A percentile compares a stretch with the other conserved stretches of the same genome.
phyloP scores from a whole-genome alignment of 352 stramenopile species.

The Phytophthora pisi region DNA sequence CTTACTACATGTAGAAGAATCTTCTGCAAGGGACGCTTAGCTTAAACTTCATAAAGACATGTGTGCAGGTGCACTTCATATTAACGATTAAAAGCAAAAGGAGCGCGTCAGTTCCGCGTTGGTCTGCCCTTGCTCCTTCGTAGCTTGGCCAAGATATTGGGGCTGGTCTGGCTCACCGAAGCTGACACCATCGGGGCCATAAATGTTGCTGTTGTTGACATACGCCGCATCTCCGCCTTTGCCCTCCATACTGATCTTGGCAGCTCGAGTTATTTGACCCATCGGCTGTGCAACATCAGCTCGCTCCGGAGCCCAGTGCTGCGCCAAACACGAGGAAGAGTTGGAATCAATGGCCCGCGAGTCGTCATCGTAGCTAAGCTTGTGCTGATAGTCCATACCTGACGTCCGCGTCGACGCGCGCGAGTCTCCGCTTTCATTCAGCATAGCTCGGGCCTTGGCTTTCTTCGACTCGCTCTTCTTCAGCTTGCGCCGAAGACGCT shows the following conservation, averaged over 20 bases:
- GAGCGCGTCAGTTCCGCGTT: slow-evolving; percentile 20
- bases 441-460: slow-evolving; percentile 17
- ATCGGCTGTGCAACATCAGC: slow-evolving; percentile 3
- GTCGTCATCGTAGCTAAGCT: slow-evolving; percentile 17
- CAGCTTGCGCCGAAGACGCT: slow-evolving; percentile 22
- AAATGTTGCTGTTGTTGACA: background rate
- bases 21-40: too few relatives aligned
- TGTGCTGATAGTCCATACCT: slow-evolving; percentile 15
- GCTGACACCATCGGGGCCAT: slow-evolving; percentile 12
- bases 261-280: background rate
- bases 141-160: slow-evolving; percentile 21
- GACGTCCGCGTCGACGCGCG: slow-evolving; percentile 14
- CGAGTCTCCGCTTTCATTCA: slow-evolving; percentile 12
- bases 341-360: slow-evolving; percentile 17
- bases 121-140: slow-evolving; percentile 22
- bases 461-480: slow-evolving; percentile 31
- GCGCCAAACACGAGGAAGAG: slow-evolving; percentile 10
- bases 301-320: slow-evolving; percentile 6
- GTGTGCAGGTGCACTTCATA: background rate
- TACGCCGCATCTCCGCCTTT: background rate
- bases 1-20: background rate
- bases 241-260: background rate
- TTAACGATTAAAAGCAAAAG: slow-evolving; percentile 29
- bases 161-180: slow-evolving; percentile 17
- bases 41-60: too few relatives aligned